Base-by-base conservation (phyloP, 176 grass and related monocot species). In the Poa pratensis region DNA sequence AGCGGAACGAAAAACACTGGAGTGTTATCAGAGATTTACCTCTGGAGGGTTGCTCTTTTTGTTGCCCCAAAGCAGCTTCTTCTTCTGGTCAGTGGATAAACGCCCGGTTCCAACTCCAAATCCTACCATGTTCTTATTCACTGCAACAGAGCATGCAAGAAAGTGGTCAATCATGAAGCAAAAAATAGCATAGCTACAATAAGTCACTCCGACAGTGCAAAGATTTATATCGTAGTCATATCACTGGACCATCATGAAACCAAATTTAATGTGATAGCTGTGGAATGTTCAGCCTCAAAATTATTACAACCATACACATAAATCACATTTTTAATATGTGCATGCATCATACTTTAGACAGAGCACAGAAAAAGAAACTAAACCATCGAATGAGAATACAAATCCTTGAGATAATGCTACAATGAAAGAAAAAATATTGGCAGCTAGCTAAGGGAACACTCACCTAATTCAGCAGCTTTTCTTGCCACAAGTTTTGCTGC, bases 381-480 rank as follows among this genome's bases (percentile, higher is more conserved):
- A 78, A 82, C 27, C 10, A 76, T 40, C 17, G 57, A 82, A 54
- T 13, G 45, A 20, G 9, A 72, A 64, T 53, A 64, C 15, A 45
- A 3, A 20, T 63, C 34, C 58, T 64, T 37, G 55, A 78, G 19
- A 77, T 28, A 73, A 48, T 77, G 40, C 17, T 11, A 37, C 22
- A 42, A 88, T 81, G 58, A 9, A 58, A 83, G 32, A 85, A 37
- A 90, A 69, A 35, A 23, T 32, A 72, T 69, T 34, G 40, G 46
- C 7, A 59, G 67, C 54, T 45, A 58, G 58, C 24, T 45, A 9
- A 83, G 57, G 18, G 0, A 51, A 65, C 62, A 30, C 54, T 68
- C 77, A 98, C 96, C 96, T 85, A 92, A 86, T 90, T 98, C 89
- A 48, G 93, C 96, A 88, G 93, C 96, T 91, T 91, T 95, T 88